Evolutionary conservation across 2,329 filamentous ascomycete genomes (phyloP).

Genomic region (Paraphaeosphaeria sporulosa): DNA sequence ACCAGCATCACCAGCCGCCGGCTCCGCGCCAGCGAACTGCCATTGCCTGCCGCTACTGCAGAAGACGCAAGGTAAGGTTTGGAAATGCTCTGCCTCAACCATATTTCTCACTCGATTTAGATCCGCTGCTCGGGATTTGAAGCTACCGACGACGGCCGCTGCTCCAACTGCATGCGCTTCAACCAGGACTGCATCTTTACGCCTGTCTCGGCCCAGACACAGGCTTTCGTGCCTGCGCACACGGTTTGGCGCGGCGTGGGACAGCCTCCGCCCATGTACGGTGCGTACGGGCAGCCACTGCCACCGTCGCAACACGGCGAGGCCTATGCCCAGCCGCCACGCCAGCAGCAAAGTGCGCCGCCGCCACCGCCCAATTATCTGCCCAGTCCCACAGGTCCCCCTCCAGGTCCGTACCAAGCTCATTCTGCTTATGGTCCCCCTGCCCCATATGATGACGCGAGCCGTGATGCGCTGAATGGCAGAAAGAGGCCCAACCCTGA

Average conservation of each 20-base stretch:
- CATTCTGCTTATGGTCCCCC: slow-evolving; percentile 42
- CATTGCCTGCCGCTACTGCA: slow-evolving; percentile 67
- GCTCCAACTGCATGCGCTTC: slow-evolving; percentile 76
- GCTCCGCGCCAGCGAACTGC: slow-evolving; percentile 68
- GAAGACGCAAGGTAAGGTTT: slow-evolving; percentile 62
- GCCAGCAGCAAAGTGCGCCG: slow-evolving; percentile 40
- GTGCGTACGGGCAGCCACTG: slow-evolving; percentile 60
- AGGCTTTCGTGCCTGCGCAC: slow-evolving; percentile 77
- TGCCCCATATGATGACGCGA: slow-evolving; percentile 47
- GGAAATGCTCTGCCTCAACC: neutral
- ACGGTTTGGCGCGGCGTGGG: slow-evolving; percentile 64
- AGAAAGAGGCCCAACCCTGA: slow-evolving; percentile 58
- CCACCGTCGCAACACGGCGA: slow-evolving; percentile 48
- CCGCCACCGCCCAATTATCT: slow-evolving; percentile 51
- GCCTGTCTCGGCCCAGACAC: slow-evolving; percentile 75
- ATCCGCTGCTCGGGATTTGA: slow-evolving; percentile 81
- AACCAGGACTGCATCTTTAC: slow-evolving; percentile 81
- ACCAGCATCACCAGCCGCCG: slow-evolving; percentile 51
- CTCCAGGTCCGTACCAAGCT: slow-evolving; percentile 51
- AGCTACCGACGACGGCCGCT: slow-evolving; percentile 73
- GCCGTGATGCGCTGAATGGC: slow-evolving; percentile 49
- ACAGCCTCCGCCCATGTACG: slow-evolving; percentile 59
- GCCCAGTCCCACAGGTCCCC: slow-evolving; percentile 54
- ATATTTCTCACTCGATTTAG: slow-evolving; percentile 53
- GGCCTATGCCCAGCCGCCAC: slow-evolving; percentile 46